Percentiles rank a stretch among this genome's conserved stretches.
These are phyloP conservation scores for Arachnomyces sp. DNA, from an alignment of 2,329 filamentous ascomycete species.

Conservation along the genomic window DNA sequence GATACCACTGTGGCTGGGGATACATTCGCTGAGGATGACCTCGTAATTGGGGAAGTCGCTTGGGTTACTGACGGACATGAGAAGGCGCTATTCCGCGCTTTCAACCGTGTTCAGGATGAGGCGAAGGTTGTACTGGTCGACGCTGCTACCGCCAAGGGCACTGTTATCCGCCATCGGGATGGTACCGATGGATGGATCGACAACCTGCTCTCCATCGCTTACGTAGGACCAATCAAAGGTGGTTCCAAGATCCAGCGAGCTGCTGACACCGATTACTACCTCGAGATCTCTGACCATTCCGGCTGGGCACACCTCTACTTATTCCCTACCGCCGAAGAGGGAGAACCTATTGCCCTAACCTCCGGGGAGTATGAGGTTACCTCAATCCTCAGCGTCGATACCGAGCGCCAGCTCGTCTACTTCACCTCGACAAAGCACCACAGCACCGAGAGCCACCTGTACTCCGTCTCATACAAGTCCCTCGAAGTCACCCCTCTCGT, in stretches of 20 bases:
- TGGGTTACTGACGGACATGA: slow-evolving; percentile 57
- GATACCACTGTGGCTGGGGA: slow-evolving; percentile 44
- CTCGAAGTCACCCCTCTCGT: slow-evolving; percentile 52
- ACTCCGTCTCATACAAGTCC: slow-evolving; percentile 53
- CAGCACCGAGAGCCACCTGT: slow-evolving; percentile 59
- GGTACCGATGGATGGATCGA: slow-evolving; percentile 56
- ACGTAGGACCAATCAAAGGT: slow-evolving; percentile 33
- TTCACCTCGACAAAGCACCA: slow-evolving; percentile 58
- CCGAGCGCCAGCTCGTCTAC: slow-evolving; percentile 49
- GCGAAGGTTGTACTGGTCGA: slow-evolving; percentile 56
- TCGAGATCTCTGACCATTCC: slow-evolving; percentile 58
- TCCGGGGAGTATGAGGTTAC: slow-evolving; percentile 59
- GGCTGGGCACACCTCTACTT: slow-evolving; percentile 61
- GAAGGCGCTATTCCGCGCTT: slow-evolving; percentile 56
- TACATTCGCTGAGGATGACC: slow-evolving; percentile 51
- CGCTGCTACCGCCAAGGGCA: slow-evolving; percentile 38
- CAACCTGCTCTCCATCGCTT: slow-evolving; percentile 37
- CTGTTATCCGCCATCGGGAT: slow-evolving; percentile 48
- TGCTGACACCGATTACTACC: slow-evolving; percentile 44
- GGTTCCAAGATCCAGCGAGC: too few species aligned
- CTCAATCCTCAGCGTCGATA: slow-evolving; percentile 52
- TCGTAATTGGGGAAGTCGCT: slow-evolving; percentile 58
- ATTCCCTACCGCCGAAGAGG: slow-evolving; percentile 47
- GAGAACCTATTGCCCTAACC: slow-evolving; percentile 51
- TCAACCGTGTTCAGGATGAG: slow-evolving; percentile 59